Conservation (phyloP, 2,329 filamentous ascomycete genomes). For the Arthroderma uncinatum region DNA sequence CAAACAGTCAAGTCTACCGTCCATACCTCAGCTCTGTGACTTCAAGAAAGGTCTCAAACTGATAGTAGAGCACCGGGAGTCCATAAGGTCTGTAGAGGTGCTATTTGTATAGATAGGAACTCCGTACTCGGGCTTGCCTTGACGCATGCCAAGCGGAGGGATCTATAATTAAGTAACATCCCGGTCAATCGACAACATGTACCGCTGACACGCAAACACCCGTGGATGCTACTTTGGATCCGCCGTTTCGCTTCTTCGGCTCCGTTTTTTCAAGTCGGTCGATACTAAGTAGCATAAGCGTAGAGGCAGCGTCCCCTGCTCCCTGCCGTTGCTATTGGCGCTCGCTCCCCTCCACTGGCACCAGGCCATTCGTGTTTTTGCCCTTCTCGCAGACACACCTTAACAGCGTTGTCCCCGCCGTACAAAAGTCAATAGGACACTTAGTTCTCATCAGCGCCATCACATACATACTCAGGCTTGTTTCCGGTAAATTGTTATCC, state of each 20-base stretch:
- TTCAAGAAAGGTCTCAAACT: neutral
- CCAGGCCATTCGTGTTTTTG: neutral
- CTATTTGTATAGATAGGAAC: neutral
- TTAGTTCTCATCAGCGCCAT: neutral
- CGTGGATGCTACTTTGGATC: neutral
- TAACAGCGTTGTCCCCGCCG: neutral
- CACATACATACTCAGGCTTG: neutral
- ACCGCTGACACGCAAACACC: neutral
- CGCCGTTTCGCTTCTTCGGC: neutral
- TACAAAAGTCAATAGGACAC: neutral
- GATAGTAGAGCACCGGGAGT: neutral
- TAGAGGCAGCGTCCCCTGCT: neutral
- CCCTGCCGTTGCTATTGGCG: neutral
- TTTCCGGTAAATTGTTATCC: neutral
- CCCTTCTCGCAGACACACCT: neutral
- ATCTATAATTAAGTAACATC: slow-evolving; percentile 3
- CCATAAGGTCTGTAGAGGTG: too few species aligned
- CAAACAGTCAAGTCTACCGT: neutral
- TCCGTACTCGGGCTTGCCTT: too few species aligned
- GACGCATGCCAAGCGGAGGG: neutral
- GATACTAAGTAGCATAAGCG: neutral
- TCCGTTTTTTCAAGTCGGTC: neutral
- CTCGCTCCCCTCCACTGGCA: neutral
- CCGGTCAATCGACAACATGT: neutral
- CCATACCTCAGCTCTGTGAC: neutral